Base-by-base conservation (phyloP, 805 yeast species). In the Maudiozyma serrabonitensis region DNA sequence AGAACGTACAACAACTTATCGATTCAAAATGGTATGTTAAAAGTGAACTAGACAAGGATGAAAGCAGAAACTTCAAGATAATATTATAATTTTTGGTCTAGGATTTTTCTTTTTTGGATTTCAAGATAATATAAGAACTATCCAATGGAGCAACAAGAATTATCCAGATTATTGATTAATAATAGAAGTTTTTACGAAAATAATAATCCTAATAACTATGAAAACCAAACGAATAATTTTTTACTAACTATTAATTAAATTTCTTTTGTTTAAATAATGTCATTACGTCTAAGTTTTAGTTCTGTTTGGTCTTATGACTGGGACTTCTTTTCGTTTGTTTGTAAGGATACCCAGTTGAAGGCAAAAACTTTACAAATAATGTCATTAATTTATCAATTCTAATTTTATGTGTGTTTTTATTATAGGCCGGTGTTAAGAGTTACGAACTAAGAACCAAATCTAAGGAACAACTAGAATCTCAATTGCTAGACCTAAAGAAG, bases 391-490 rank as follows among this genome's bases (percentile, higher is more conserved):
- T 35, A 15, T 35, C 18, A 7, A 35, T 35, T 35, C 15, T 8
- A 7, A 15, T n/a, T 15, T 35, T 15, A 35, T 6, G 16, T 15
- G 16, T 35, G 3, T 41, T 23, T 46, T 46, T 31, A 25, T 19
- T 18, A 25, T n/a, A 46, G 93, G 90, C 93, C 77, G 91, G 87
- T 74, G 78, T 90, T 73, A 91, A 87, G 78, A 83, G 95, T 78
- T 87, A 79, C 82, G 97, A 91, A 84, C 83, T 93, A 75, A 86
- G 96, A 78, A 84, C 95, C 75, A 86, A 89, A 79, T 86, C 96
- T 73, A 91, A 90, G 87, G 95, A 88, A 65, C 91, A 90, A 79
- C 89, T 93, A 75, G 90, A 88, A 79, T 75, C 79, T 72, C 95
- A 91, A 81, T 87, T 93, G 74, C 84, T 82, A 70, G 96, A 90